Evolutionary conservation across 1,284 basidiomycete genomes (phyloP).

Genomic region (Cystobasidium slooffiae): DNA sequence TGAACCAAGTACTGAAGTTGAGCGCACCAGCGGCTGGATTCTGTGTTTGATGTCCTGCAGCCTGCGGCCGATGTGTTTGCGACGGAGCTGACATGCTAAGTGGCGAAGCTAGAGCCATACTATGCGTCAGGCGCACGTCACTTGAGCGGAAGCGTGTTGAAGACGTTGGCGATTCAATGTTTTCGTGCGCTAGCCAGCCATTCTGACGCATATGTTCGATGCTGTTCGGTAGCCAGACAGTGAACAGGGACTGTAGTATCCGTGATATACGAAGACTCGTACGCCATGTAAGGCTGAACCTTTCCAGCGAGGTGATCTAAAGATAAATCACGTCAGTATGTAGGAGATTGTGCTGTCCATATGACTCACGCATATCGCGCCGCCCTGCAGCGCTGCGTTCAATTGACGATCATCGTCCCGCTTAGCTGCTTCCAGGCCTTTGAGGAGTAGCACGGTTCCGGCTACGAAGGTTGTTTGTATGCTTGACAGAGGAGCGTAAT

Average conservation of each 20-base stretch:
- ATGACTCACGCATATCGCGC: slow-evolving; percentile 15
- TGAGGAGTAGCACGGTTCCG: slow-evolving; percentile 67
- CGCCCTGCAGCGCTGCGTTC: slow-evolving; percentile 20
- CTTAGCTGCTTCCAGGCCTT: slow-evolving; percentile 63
- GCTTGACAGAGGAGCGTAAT: slow-evolving; percentile 67
- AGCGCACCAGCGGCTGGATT: neutral
- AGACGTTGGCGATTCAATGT: neutral
- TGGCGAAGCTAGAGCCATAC: neutral
- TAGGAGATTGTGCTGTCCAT: neutral
- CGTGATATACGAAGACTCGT: slow-evolving; percentile 14
- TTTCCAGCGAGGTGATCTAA: slow-evolving; percentile 28
- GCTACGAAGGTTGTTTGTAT: slow-evolving; percentile 70
- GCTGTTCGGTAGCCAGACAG: slow-evolving; percentile 26
- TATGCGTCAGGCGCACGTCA: neutral
- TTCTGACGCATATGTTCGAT: slow-evolving; percentile 23
- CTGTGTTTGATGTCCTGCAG: neutral
- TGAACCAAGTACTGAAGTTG: slow-evolving; percentile 15
- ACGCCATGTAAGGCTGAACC: slow-evolving; percentile 15
- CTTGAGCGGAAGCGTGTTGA: neutral
- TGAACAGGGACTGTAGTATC: slow-evolving; percentile 28
- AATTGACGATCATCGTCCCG: slow-evolving; percentile 4
- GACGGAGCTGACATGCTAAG: neutral
- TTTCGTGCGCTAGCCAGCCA: slow-evolving; percentile 22
- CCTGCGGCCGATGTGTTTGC: too few relatives aligned
- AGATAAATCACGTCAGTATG: neutral